These are phyloP conservation scores for Exserohilum turcica DNA, from an alignment of 2,329 filamentous ascomycete species.

Conservation along the genomic window DNA sequence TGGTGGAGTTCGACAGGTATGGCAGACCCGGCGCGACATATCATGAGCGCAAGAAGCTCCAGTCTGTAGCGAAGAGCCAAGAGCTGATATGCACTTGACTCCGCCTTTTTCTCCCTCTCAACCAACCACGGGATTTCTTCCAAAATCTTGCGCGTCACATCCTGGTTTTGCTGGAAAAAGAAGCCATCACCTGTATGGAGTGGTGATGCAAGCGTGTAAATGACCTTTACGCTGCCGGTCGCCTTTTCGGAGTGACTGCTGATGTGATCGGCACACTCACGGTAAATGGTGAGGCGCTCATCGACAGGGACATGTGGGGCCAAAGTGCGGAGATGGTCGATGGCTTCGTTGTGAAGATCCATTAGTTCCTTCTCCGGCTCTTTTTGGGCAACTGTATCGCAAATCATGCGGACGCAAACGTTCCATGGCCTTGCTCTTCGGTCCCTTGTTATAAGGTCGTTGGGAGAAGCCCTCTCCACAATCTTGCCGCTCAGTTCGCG, in stretches of 20 bases:
- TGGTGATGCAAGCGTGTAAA: slow-evolving; percentile 39
- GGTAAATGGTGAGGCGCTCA: slow-evolving; percentile 67
- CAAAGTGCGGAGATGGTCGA: slow-evolving; percentile 65
- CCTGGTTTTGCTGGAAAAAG: slow-evolving; percentile 34
- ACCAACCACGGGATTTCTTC: slow-evolving; percentile 49
- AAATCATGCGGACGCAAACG: slow-evolving; percentile 69
- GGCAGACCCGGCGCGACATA: slow-evolving; percentile 64
- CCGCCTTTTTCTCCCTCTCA: slow-evolving; percentile 22
- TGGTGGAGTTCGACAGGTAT: slow-evolving; percentile 67
- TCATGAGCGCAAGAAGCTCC: slow-evolving; percentile 63
- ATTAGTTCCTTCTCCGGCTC: slow-evolving; percentile 63
- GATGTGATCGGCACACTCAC: slow-evolving; percentile 71
- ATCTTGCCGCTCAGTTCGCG: slow-evolving; percentile 33
- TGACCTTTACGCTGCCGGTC: slow-evolving; percentile 73
- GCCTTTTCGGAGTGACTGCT: slow-evolving; percentile 65
- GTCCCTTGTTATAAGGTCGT: slow-evolving; percentile 20
- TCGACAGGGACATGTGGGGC: slow-evolving; percentile 61
- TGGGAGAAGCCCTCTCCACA: slow-evolving; percentile 11
- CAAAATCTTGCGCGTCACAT: slow-evolving; percentile 40
- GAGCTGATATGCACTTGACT: slow-evolving; percentile 15
- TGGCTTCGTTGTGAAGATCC: slow-evolving; percentile 68
- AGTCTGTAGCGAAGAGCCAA: slow-evolving; percentile 48
- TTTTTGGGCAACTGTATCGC: slow-evolving; percentile 67
- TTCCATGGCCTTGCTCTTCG: slow-evolving; percentile 54
- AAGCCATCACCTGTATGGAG: slow-evolving; percentile 18